A percentile compares a stretch with the other conserved stretches of the same genome.
Evolutionary conservation across 129 eudicot species (phyloP).

Genomic region (Tagetes patula): DNA sequence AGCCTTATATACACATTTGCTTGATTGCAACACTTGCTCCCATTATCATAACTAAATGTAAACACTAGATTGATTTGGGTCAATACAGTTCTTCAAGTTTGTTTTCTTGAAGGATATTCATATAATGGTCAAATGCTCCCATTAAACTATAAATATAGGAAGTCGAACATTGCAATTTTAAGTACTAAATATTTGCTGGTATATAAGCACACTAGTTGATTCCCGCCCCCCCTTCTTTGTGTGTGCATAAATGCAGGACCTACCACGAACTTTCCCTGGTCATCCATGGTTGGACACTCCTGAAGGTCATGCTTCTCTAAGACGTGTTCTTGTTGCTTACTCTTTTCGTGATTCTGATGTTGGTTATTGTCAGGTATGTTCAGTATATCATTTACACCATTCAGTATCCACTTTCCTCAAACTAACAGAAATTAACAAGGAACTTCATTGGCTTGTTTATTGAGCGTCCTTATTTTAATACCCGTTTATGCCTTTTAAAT

Average conservation of each 20-base stretch:
- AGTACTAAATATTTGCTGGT: background rate
- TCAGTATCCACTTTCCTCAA: background rate
- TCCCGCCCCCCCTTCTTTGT: background rate
- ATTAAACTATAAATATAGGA: background rate
- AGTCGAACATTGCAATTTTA: background rate
- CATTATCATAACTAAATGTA: too few relatives aligned
- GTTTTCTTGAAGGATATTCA: constrained; percentile 7
- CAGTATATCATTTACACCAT: background rate
- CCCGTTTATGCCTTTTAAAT: background rate
- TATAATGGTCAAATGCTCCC: background rate
- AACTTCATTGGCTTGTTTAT: constrained; percentile 2
- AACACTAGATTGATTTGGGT: background rate
- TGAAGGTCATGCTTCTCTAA: constrained; percentile 92
- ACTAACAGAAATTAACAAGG: constrained; percentile 3
- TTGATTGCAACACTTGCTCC: too few relatives aligned
- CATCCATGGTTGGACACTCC: constrained; percentile 98
- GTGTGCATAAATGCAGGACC: constrained; percentile 52
- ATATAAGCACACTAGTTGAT: background rate
- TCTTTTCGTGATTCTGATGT: constrained; percentile 97
- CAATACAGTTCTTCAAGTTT: background rate
- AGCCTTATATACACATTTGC: too few relatives aligned
- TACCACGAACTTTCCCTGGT: constrained; percentile 93
- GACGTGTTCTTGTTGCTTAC: constrained; percentile 97
- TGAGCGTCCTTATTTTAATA: background rate
- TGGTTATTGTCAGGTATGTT: constrained; percentile 88